These are phyloP conservation scores for Trichomonas gallinae DNA, from an alignment of 208 protist species.

Conservation along the genomic window DNA sequence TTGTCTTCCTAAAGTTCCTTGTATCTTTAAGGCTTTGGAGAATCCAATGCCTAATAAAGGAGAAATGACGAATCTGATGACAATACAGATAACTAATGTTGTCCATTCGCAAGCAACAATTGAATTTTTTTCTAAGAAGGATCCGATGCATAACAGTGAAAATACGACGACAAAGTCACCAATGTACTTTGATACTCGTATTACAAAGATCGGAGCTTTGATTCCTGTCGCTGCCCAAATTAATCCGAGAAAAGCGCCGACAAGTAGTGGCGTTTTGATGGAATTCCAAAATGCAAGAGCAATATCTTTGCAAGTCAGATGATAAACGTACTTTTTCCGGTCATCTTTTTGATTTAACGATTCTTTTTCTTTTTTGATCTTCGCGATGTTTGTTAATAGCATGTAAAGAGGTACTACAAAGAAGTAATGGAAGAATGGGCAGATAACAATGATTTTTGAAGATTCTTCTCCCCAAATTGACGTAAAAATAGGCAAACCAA, in stretches of 20 bases:
- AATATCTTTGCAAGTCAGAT: background rate
- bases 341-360: background rate
- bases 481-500: slow-evolving; percentile 6
- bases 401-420: background rate
- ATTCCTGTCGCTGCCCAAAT: background rate
- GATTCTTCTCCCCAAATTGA: background rate
- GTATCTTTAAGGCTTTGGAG: background rate
- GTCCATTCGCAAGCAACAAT: background rate
- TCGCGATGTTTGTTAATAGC: background rate
- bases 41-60: background rate
- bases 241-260: background rate
- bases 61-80: background rate
- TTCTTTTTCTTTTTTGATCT: background rate
- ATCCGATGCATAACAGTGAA: background rate
- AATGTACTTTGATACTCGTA: background rate
- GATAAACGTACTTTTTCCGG: background rate
- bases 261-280: background rate
- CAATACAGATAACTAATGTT: background rate
- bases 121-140: background rate
- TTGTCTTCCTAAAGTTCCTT: background rate
- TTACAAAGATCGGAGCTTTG: background rate
- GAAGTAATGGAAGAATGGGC: background rate
- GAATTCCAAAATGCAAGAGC: background rate
- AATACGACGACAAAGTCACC: background rate
- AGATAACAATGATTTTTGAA: background rate